Evolutionary conservation across 1,284 basidiomycete species (phyloP).

Genomic region (Leccinum griseonigrum): DNA sequence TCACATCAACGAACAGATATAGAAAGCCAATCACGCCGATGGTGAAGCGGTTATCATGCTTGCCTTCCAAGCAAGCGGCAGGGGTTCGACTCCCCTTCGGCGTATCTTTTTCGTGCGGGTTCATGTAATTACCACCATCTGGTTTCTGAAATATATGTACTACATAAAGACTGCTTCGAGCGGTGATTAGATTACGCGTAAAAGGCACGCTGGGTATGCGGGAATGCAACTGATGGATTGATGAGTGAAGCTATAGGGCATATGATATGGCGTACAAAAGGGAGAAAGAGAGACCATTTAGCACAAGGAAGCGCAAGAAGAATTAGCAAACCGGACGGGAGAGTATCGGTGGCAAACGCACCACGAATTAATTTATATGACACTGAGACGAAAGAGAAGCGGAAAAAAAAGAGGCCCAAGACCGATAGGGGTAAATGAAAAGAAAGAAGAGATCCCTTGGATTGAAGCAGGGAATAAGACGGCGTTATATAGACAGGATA

Average conservation of each 20-base stretch:
- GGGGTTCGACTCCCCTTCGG: slow-evolving; percentile 78
- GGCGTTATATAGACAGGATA: slow-evolving; percentile 27
- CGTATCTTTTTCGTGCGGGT: slow-evolving; percentile 37
- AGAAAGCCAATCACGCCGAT: slow-evolving; percentile 45
- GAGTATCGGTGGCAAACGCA: not conserved
- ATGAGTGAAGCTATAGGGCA: slow-evolving; percentile 6
- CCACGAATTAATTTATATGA: slow-evolving; percentile 6
- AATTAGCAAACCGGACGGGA: slow-evolving; percentile 9
- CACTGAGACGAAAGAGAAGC: not conserved
- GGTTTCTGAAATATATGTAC: not conserved
- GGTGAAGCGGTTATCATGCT: slow-evolving; percentile 86
- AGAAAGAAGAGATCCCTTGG: slow-evolving; percentile 1
- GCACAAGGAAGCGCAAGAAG: slow-evolving; percentile 7
- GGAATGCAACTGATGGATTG: not conserved
- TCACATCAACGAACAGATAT: slow-evolving; percentile 3
- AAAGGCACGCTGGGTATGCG: not conserved
- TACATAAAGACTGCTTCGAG: slow-evolving; percentile 9
- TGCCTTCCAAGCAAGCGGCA: slow-evolving; percentile 85
- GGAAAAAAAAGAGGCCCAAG: slow-evolving; percentile 4
- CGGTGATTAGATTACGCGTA: slow-evolving; percentile 3
- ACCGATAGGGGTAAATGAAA: slow-evolving; percentile 6
- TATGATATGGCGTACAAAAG: slow-evolving; percentile 6
- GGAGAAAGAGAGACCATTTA: slow-evolving; percentile 1
- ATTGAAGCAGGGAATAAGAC: slow-evolving; percentile 10
- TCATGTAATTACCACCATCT: not conserved